Base-by-base conservation (phyloP, 305 asterid species). In the Fraxinus angustifolia region DNA sequence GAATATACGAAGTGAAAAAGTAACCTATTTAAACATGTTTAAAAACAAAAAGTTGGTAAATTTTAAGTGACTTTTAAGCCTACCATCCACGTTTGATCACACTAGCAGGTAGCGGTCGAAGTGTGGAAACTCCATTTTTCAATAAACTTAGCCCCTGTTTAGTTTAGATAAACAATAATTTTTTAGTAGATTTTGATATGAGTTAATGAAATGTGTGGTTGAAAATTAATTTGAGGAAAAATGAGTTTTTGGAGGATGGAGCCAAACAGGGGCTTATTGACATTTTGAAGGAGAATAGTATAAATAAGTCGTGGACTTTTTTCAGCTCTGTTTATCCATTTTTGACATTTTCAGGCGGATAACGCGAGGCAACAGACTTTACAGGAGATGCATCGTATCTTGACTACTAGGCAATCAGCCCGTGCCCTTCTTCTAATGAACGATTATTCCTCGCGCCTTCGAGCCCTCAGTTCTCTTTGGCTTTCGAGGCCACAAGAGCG, bases 381-480 rank as follows among this genome's bases (percentile, higher is more conserved):
- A 40, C 92, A 89, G 48, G 92, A 91, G 78, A 76, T 89, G 94
- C 93, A 91, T 77, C 91, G 91, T 7, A 79, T 88, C 42, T 79
- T 91, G 81, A 91, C 94, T 14, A 90, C 93, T 12, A 82, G 90
- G 5, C 94, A 91, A 84, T 91, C 93, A 31, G 94, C 93, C 23
- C 94, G 94, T 21, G 93, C 94, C 7, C 88, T 90, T 53, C 88
- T 91, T 60, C 85, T 87, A 56, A 85, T 88, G 78, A 76, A 82
- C 12, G 94, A 91, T 71, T 91, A 91, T 75, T 91, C 87, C 80
- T 86, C 93, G 1, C 89, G 93, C 58, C 93, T 91, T 58, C 88
- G 92, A 36, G 94, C 93, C 60, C 93, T 91, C 65, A 91, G 94
- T 73, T 87, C 93, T 36, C 91, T 91, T 58, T 91, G 94, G 94